Evolutionary conservation across 2,329 filamentous ascomycete genomes (phyloP), one percentile per base, ranked within the genome.

Genomic region (Coniochaeta prunicola): DNA sequence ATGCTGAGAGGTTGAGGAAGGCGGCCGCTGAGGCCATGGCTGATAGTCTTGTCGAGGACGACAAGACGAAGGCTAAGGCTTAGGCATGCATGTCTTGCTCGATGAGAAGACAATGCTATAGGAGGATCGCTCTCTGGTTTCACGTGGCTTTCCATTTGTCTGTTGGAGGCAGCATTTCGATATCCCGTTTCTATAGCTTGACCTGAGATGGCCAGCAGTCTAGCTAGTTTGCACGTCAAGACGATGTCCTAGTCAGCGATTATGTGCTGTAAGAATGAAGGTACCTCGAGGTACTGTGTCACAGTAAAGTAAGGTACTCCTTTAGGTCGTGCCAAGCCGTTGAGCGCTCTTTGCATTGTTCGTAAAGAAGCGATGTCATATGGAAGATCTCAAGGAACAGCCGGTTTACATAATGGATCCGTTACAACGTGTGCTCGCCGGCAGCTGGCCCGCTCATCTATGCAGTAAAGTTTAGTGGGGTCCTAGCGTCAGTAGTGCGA

Each of bases 21-120:
- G 85, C 84, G 1, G 85, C 87, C 28, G 80, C 81, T 12, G 81
- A 84, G 68, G 81, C 81, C 15, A 84, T 84, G 81, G 74, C 80
- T 10, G 81, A 84, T 40, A 83, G 75, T 61, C 67, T 84, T 60
- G 78, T 82, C 42, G 76, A 77, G 42, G 71, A 71, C 40, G 74
- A 74, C 64, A 61, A 64, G 31, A 38, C 36, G 15, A 64, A 68
- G 53, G 62, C 28, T 2, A 55, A 55, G 53, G 53, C 33, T 26
- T 33, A 55, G 68, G 58, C 66, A 66, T 13, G 60, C 66, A 19
- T 63, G 5, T 66, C 65, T 33, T 75, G 74, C 68, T 76, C 72
- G 69, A 68, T 3, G 36, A 38, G 36, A 38, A n/a, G 36, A 38
- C 33, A 17, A 36, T 9, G 33, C 17, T 36, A n/a, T 17, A 15